Evolutionary conservation across 192 early-diverging fungal genomes (phyloP).

Genomic region (Linnemannia schmuckeri): DNA sequence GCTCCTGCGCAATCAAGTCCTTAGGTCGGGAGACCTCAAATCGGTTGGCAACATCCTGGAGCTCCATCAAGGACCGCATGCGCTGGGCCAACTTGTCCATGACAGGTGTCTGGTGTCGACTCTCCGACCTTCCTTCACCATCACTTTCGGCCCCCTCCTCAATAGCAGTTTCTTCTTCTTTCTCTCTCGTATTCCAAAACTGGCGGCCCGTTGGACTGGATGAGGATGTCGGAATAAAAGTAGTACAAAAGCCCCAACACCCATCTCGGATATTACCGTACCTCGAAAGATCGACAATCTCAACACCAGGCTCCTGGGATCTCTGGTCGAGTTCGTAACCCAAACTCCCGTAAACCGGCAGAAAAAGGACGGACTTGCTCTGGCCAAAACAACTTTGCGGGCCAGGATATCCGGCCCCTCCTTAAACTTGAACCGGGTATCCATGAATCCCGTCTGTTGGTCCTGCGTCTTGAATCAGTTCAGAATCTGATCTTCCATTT

Average conservation of each 20-base stretch:
- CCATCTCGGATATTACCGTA: neutral
- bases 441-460: conserved; percentile 25
- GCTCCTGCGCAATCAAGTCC: conserved; percentile 12
- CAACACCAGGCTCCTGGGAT: neutral
- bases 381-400: conserved; percentile 27
- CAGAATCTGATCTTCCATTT: neutral
- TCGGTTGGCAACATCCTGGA: neutral
- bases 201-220: conserved; percentile 5
- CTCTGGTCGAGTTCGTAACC: neutral
- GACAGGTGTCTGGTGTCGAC: neutral
- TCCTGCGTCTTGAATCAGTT: conserved; percentile 17
- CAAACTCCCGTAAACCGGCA: conserved; percentile 6
- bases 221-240: conserved; percentile 20
- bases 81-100: neutral
- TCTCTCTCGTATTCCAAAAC: neutral
- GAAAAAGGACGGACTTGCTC: conserved; percentile 3
- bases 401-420: conserved; percentile 1
- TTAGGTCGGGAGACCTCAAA: conserved; percentile 13
- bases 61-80: conserved; percentile 14
- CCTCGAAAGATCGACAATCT: conserved; percentile 4
- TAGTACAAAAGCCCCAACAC: conserved; percentile 28
- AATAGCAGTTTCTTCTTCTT: no score
- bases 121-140: no score
- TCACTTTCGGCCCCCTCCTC: no score
- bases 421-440: conserved; percentile 20